Percentiles rank a stretch among this genome's conserved stretches.
phyloP scores from a whole-genome alignment of 441 rosid species.

The Metrosideros polymorpha region DNA sequence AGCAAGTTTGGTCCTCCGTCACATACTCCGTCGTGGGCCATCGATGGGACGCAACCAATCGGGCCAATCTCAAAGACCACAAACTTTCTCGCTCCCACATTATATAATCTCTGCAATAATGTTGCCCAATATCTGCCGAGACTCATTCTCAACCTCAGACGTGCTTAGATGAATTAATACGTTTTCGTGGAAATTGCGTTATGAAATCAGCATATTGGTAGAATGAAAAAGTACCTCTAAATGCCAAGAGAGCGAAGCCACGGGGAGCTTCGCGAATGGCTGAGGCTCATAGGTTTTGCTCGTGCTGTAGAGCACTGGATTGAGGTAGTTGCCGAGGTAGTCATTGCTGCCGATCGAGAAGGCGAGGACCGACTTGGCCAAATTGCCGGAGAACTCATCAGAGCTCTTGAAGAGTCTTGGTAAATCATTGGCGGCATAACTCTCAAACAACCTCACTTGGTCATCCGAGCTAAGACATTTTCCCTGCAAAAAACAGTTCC shows the following conservation, averaged over 20 bases:
- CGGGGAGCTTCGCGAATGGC: slow-evolving; percentile 18
- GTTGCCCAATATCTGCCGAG: not conserved
- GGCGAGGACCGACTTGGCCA: slow-evolving; percentile 24
- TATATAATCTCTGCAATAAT: slow-evolving; percentile 18
- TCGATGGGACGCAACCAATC: slow-evolving; percentile 31
- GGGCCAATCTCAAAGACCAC: slow-evolving; percentile 35
- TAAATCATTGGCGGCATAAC: not conserved
- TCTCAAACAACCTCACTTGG: slow-evolving; percentile 22
- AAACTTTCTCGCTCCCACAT: slow-evolving; percentile 28
- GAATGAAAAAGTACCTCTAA: slow-evolving; percentile 10
- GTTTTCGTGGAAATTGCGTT: not conserved
- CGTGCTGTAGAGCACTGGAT: not conserved
- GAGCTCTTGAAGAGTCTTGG: slow-evolving; percentile 6
- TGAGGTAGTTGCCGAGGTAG: slow-evolving; percentile 17
- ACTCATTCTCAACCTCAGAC: not conserved
- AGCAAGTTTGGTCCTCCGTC: slow-evolving; percentile 19
- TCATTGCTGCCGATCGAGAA: slow-evolving; percentile 33
- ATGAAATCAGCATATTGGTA: not conserved
- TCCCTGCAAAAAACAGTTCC: slow-evolving; percentile 12
- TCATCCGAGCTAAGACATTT: slow-evolving; percentile 26
- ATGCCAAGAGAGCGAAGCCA: not conserved
- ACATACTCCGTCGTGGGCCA: slow-evolving; percentile 18
- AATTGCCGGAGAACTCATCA: not conserved
- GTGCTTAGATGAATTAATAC: not conserved
- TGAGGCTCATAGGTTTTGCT: slow-evolving; percentile 7